A percentile compares a stretch with the other conserved stretches of the same genome.
These are phyloP conservation scores for Candida caryicola DNA, from an alignment of 805 yeast species.

Conservation along the genomic window DNA sequence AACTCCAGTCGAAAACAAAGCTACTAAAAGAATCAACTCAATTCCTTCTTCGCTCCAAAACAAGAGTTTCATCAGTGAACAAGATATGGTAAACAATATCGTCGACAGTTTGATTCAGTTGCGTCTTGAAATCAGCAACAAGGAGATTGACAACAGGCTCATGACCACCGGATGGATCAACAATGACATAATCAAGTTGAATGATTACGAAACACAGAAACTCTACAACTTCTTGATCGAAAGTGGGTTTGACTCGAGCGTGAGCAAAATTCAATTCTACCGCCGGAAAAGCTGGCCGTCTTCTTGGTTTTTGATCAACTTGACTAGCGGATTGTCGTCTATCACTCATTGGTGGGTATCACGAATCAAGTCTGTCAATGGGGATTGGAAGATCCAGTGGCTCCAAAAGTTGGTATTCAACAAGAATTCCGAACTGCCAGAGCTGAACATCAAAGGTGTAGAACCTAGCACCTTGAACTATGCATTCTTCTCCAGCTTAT, in stretches of 20 bases:
- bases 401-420: constrained; percentile 28
- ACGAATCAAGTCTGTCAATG: constrained; percentile 45
- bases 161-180: constrained; percentile 67
- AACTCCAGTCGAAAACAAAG: constrained; percentile 31
- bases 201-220: constrained; percentile 45
- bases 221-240: constrained; percentile 32
- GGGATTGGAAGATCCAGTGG: constrained; percentile 59
- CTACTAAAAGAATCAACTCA: constrained; percentile 31
- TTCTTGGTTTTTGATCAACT: constrained; percentile 51
- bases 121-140: constrained; percentile 46
- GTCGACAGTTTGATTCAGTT: constrained; percentile 41
- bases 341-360: constrained; percentile 53
- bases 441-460: constrained; percentile 2
- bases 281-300: constrained; percentile 55
- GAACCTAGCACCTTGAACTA: constrained; percentile 18
- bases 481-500: constrained; percentile 36
- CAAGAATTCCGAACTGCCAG: constrained; percentile 2
- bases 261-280: constrained; percentile 33
- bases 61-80: constrained; percentile 27
- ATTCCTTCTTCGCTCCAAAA: constrained; percentile 15
- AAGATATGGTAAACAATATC: constrained; percentile 29
- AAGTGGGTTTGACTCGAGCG: constrained; percentile 17
- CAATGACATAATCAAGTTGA: constrained; percentile 52
- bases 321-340: constrained; percentile 35
- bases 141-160: constrained; percentile 54